phyloP scores from a whole-genome alignment of 306 rosid species.

The Fragaria iinumae region DNA sequence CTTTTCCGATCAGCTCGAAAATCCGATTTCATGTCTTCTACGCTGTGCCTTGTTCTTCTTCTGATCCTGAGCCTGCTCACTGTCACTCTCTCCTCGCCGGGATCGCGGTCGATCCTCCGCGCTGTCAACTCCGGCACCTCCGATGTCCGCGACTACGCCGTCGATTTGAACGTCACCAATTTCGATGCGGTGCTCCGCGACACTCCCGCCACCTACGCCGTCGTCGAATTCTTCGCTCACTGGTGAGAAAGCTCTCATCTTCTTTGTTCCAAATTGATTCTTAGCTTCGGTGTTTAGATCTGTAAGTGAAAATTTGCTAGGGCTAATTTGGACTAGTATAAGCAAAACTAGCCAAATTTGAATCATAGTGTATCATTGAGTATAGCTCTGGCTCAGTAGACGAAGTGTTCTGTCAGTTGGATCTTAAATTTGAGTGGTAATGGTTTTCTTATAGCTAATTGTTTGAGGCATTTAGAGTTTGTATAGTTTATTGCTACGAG shows the following conservation, averaged over 20 bases:
- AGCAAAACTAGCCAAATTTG: background rate
- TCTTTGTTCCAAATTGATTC: background rate
- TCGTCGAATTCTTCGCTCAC: constrained; percentile 85
- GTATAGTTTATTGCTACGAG: background rate
- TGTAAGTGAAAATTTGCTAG: background rate
- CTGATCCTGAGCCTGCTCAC: constrained; percentile 39
- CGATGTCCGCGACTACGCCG: constrained; percentile 61
- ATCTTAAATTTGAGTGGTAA: constrained; percentile 1
- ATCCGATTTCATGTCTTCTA: constrained; percentile 24
- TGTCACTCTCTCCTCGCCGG: constrained; percentile 32
- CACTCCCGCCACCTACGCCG: constrained; percentile 72
- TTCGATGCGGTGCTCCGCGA: constrained; percentile 72
- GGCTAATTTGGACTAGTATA: background rate
- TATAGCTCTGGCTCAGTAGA: background rate
- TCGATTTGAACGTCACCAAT: constrained; percentile 68
- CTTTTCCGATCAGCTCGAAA: background rate
- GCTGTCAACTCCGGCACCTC: constrained; percentile 31
- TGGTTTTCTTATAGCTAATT: background rate
- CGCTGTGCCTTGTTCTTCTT: constrained; percentile 32
- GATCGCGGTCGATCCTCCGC: constrained; percentile 71
- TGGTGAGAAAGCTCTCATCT: constrained; percentile 47
- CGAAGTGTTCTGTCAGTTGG: background rate
- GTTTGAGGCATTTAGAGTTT: background rate
- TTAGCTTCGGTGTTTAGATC: background rate
- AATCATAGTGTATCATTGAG: background rate